Evolutionary conservation across 495 filamentous ascomycete species (phyloP).

Genomic region (Xylaria castorea): DNA sequence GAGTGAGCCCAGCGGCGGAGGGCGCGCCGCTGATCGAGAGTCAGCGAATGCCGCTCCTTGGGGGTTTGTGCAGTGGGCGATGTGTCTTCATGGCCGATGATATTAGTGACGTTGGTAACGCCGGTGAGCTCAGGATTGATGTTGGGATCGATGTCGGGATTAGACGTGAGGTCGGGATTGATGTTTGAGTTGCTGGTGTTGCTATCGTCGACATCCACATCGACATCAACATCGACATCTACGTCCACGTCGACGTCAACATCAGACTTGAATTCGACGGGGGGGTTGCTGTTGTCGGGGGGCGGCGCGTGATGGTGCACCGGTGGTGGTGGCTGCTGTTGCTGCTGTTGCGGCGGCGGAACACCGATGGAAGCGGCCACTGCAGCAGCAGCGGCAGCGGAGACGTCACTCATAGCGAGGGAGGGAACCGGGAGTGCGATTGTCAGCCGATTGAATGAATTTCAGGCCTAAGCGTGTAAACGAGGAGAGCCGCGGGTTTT

Average conservation of each 20-base stretch:
- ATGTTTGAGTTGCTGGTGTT: constrained; percentile 28
- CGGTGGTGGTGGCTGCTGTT: neutral
- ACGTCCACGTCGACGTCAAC: neutral
- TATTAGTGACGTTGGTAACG: constrained; percentile 22
- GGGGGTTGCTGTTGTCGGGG: constrained; percentile 4
- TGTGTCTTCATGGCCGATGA: constrained; percentile 13
- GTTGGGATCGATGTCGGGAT: constrained; percentile 8
- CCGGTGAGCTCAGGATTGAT: constrained; percentile 24
- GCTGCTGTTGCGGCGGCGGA: neutral
- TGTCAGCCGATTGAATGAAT: constrained; percentile 43
- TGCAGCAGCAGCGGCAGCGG: constrained; percentile 35
- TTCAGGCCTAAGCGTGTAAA: constrained; percentile 47
- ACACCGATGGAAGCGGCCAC: constrained; percentile 22
- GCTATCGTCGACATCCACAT: constrained; percentile 23
- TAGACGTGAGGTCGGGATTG: constrained; percentile 14
- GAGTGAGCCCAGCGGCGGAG: constrained; percentile 59
- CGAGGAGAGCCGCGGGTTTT: constrained; percentile 43
- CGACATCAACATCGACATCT: neutral
- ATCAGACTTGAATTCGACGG: constrained; percentile 15
- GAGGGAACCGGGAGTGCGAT: constrained; percentile 21
- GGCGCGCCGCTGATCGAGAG: constrained; percentile 59
- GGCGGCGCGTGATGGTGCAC: constrained; percentile 12
- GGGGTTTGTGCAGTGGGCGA: constrained; percentile 28
- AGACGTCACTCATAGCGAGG: constrained; percentile 39
- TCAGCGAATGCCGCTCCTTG: constrained; percentile 58